These are phyloP conservation scores for Melampsora americana DNA, from an alignment of 1,284 basidiomycete species.

Conservation along the genomic window DNA sequence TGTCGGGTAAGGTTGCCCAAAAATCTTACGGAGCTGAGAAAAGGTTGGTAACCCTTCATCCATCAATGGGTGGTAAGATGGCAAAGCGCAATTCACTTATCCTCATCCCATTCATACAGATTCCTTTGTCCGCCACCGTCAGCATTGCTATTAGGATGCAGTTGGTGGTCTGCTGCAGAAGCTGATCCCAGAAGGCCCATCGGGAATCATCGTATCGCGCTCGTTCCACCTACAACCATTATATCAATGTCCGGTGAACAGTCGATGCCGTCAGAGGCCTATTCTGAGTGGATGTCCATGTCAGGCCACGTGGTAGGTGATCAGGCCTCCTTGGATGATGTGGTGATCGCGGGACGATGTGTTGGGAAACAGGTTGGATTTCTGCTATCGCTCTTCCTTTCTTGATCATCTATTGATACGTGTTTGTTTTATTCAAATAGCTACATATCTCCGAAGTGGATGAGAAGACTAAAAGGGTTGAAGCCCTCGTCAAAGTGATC, in stretches of 20 bases:
- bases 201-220: slow-evolving; percentile 16
- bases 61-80: background rate
- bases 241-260: slow-evolving; percentile 43
- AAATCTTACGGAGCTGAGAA: slow-evolving; percentile 96
- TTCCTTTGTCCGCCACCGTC: slow-evolving; percentile 95
- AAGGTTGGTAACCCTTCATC: slow-evolving; percentile 59
- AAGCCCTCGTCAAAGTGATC: slow-evolving; percentile 81
- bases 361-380: slow-evolving; percentile 33
- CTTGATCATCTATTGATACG: background rate
- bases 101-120: slow-evolving; percentile 53
- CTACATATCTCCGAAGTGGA: slow-evolving; percentile 58
- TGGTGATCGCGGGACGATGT: slow-evolving; percentile 39
- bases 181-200: slow-evolving; percentile 48
- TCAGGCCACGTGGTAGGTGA: slow-evolving; percentile 43
- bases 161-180: slow-evolving; percentile 69
- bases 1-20: slow-evolving; percentile 94
- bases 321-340: slow-evolving; percentile 43
- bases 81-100: background rate
- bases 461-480: slow-evolving; percentile 85
- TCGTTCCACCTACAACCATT: slow-evolving; percentile 39
- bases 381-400: too few species aligned
- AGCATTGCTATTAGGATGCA: slow-evolving; percentile 86
- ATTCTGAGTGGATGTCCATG: slow-evolving; percentile 44
- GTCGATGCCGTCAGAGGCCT: slow-evolving; percentile 32
- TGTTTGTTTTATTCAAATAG: slow-evolving; percentile 49